phyloP scores from a whole-genome alignment of 768 basidiomycete species.

The Rickenella mellea region DNA sequence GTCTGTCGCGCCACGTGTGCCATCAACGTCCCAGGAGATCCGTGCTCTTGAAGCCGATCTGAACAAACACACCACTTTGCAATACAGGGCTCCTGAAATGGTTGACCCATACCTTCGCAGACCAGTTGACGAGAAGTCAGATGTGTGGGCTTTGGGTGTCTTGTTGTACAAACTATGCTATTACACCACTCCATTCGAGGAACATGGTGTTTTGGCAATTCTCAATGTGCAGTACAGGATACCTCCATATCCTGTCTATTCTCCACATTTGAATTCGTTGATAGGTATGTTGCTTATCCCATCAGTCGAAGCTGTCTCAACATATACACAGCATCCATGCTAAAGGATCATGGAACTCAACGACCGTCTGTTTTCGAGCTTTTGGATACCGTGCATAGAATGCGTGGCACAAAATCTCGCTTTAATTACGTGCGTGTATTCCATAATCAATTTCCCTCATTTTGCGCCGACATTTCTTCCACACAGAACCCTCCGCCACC shows the following conservation, averaged over 20 bases:
- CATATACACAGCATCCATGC: slow-evolving; percentile 63
- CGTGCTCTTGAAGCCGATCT: slow-evolving; percentile 83
- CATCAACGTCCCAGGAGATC: slow-evolving; percentile 74
- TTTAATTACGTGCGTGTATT: slow-evolving; percentile 47
- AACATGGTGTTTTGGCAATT: slow-evolving; percentile 93
- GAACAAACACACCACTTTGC: slow-evolving; percentile 90
- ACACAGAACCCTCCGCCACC: slow-evolving; percentile 8
- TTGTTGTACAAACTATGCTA: slow-evolving; percentile 97
- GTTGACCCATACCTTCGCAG: slow-evolving; percentile 80
- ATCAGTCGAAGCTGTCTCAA: slow-evolving; percentile 4
- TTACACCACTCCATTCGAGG: slow-evolving; percentile 98
- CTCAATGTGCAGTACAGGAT: slow-evolving; percentile 93
- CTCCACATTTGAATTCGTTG: slow-evolving; percentile 67
- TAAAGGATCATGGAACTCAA: slow-evolving; percentile 81
- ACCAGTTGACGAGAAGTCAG: slow-evolving; percentile 87
- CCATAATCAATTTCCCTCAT: background rate
- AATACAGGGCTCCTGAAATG: slow-evolving; percentile 99
- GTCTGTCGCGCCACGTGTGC: slow-evolving; percentile 57
- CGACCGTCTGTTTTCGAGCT: slow-evolving; percentile 86
- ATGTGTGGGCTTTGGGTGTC: slow-evolving; percentile 97
- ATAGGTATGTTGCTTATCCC: slow-evolving; percentile 50
- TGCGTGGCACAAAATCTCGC: slow-evolving; percentile 80
- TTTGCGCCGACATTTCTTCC: slow-evolving; percentile 4
- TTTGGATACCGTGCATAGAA: slow-evolving; percentile 69
- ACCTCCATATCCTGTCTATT: slow-evolving; percentile 83